Evolutionary conservation across 2,329 filamentous ascomycete species (phyloP), one percentile per base, ranked within the genome.

Genomic region (Grosmannia clavigera): DNA sequence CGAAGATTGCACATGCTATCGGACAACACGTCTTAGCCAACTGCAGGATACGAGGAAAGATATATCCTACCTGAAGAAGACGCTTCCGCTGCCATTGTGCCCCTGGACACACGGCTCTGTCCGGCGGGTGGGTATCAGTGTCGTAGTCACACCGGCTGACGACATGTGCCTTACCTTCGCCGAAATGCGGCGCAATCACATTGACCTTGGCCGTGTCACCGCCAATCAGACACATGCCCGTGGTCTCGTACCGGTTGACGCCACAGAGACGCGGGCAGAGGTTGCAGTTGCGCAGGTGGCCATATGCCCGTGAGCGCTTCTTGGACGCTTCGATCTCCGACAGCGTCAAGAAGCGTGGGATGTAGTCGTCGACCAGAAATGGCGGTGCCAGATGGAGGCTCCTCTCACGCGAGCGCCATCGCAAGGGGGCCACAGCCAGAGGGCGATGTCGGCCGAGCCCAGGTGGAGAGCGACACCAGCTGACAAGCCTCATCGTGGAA

Each of bases 121-220:
- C n/a, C 46, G 40, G 40, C 5, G 40, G 40, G 40, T 19, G 6
- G 12, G 19, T 25, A 22, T 50, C n/a, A 50, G 46, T n/a, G 22
- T 35, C 46, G 12, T 5, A 60, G 22, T 50, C 38, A 60, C 25
- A 25, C 22, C 5, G 27, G 29, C 22, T 25, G 48, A 51, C n/a
- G 25, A n/a, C n/a, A 25, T 14, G 3, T 46, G n/a, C 10, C 75
- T 65, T 63, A 80, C 79, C 83, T 76, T 92, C 88, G 52, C 88
- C 89, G 70, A 92, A 92, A 72, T 94, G 90, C 57, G 89, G 90
- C 61, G 88, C 89, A 65, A 95, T 90, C 9, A 88, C 88, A 69
- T 90, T 91, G 65, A 94, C 88, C 67, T 90, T 90, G 60, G 84
- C 87, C 55, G 80, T 85, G 61, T 86, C 80, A 16, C n/a, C 55